Evolutionary conservation across 176 grass and related monocot species (phyloP).

Genomic region (Triticum turgidum): DNA sequence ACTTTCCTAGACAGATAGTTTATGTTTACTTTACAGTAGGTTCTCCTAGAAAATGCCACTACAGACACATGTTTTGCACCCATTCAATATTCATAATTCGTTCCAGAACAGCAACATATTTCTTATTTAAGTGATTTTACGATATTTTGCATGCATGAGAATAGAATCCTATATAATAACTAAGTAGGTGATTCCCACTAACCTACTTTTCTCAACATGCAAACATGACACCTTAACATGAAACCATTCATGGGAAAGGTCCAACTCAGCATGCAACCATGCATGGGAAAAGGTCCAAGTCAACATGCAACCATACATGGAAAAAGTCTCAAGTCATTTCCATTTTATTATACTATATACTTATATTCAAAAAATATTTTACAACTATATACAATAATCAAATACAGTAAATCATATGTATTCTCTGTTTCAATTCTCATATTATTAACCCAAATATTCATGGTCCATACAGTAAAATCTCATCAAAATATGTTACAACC

Average conservation of each 20-base stretch:
- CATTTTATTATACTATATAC: neutral
- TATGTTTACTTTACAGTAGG: neutral
- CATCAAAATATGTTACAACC: neutral
- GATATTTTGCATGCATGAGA: neutral
- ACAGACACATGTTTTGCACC: constrained; percentile 5
- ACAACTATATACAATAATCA: neutral
- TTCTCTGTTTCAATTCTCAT: neutral
- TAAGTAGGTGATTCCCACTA: neutral
- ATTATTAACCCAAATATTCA: neutral
- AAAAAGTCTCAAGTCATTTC: neutral
- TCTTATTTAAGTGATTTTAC: neutral
- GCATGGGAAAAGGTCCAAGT: neutral
- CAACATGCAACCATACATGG: neutral
- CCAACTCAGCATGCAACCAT: neutral
- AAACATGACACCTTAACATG: neutral
- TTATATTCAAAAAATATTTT: neutral
- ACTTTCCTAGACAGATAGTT: neutral
- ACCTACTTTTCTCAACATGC: neutral
- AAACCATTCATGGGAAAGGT: neutral
- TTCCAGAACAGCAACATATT: constrained; percentile 16
- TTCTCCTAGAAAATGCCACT: neutral
- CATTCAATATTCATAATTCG: neutral
- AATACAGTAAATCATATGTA: neutral
- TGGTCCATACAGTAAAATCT: neutral
- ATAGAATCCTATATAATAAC: neutral